Evolutionary conservation across 139 green algal genomes (phyloP), one percentile per base, ranked within the genome.

Genomic region (Chlamydomonas sp.): DNA sequence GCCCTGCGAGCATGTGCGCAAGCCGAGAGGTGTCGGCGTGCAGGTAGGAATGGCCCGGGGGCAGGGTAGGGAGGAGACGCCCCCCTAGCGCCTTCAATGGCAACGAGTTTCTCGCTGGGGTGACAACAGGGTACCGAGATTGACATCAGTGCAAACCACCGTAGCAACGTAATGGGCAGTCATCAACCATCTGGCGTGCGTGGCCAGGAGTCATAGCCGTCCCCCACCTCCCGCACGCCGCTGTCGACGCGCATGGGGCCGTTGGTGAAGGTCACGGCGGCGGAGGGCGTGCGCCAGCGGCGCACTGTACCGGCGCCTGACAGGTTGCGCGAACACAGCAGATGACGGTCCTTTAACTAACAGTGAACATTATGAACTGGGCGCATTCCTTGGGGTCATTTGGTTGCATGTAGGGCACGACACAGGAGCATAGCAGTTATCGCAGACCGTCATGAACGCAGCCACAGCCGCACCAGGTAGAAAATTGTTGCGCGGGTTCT

Each of bases 401-500:
- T 49, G 31, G 31, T 49, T 49, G 31, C 31, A 49, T 49, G 31
- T 49, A 49, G 31, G 31, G 31, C 31, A 49, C 31, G 31, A 49
- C 31, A 49, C 31, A 49, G 31, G 31, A 49, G 31, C 31, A 49
- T 49, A 49, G 31, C 31, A 49, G 31, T 49, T 49, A 49, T 49
- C 31, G 31, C 31, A 49, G 31, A 49, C 31, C 31, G 31, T 49
- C 31, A 49, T 49, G 31, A 49, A 49, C 3, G 2, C 9, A 4
- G 4, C 49, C 64, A 18, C 7, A 31, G 3, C 62, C 68, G 0
- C 62, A 97, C 94, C 85, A 86, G 88, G 91, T 80, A 96, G 80
- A 86, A 99, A 99, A 77, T 91, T 91, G 17, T 91, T 93, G 6
- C 92, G 80, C 0, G 97, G 95, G 84, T 92, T 94, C 87, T 99